phyloP scores from a whole-genome alignment of 139 green algal genomes.

The Ulvella scutata region DNA sequence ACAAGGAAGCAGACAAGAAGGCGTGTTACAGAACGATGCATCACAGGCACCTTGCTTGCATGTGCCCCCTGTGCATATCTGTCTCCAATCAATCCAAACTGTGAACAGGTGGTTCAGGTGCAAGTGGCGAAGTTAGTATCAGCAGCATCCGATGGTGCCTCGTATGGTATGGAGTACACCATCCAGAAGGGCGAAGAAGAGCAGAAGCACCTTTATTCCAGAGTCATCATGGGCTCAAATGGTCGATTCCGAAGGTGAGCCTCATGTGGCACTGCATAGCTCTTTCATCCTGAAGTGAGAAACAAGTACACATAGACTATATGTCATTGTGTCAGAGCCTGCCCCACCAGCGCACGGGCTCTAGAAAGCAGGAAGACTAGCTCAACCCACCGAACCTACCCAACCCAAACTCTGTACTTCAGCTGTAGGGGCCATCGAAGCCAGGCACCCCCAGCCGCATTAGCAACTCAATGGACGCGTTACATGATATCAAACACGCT shows the following conservation, averaged over 20 bases:
- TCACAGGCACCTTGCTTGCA: neutral
- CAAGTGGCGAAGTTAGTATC: constrained; percentile 19
- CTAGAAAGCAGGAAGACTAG: no score
- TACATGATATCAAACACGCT: no score
- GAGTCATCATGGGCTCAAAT: constrained; percentile 21
- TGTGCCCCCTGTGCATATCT: neutral
- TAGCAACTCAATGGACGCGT: no score
- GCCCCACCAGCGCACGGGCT: no score
- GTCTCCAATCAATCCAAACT: neutral
- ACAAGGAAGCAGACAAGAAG: neutral
- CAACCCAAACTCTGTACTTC: no score
- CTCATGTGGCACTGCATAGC: no score
- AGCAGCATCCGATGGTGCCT: constrained; percentile 5
- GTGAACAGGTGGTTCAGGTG: neutral
- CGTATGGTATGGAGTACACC: constrained; percentile 32
- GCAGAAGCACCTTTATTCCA: constrained; percentile 16
- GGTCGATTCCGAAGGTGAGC: constrained; percentile 12
- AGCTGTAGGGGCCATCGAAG: no score
- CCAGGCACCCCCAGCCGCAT: no score
- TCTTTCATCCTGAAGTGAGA: no score
- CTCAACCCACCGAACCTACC: no score
- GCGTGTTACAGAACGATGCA: neutral
- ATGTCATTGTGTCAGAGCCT: no score
- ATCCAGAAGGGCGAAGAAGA: constrained; percentile 18
- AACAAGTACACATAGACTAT: no score